Evolutionary conservation across 768 basidiomycete genomes (phyloP), one percentile per base, ranked within the genome.

Genomic region (Amanita molliuscula): DNA sequence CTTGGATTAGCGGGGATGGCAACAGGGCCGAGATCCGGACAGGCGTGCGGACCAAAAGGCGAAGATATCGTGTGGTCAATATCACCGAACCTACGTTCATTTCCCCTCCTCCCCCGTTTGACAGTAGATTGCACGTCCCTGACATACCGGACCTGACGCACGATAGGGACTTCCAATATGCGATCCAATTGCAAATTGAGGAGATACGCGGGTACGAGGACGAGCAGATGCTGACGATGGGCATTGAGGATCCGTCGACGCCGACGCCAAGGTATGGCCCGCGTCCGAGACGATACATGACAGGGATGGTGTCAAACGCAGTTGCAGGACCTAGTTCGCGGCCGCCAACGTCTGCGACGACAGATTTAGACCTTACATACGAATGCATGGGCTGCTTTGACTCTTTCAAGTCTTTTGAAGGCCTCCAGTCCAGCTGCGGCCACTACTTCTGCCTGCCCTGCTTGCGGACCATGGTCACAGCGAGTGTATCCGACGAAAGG

Each of bases 401-500:
- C 18, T 21, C 15, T 9, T 44, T 69, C 4, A 18, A 46, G 11
- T 26, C 48, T 3, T 18, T 47, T 10, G 55, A 58, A 6, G 59
- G 62, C 1, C 64, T 75, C 15, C 57, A 54, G 6, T 68, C 70
- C 1, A 64, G 72, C 1, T 80, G 79, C 57, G 55, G 56, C 0
- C 75, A 81, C 54, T 50, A 57, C 36, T 78, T 81, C 52, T 79
- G 77, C 59, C 51, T 53, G 15, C 58, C 48, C 15, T 81, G 78
- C 50, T 36, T 77, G 25, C 46, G 55, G 1, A 61, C 62, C 26
- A 69, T 81, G 28, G 72, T 74, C 13, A 57, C 67, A 37, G 51
- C 68, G 0, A 69, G 72, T 20, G 66, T 68, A 9, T 62, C 60
- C 1, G 79, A 81, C 54, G 78, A 80, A 50, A 63, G 71, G 0